Evolutionary conservation across 176 grass and related monocot species (phyloP).

Genomic region (Areca catechu): DNA sequence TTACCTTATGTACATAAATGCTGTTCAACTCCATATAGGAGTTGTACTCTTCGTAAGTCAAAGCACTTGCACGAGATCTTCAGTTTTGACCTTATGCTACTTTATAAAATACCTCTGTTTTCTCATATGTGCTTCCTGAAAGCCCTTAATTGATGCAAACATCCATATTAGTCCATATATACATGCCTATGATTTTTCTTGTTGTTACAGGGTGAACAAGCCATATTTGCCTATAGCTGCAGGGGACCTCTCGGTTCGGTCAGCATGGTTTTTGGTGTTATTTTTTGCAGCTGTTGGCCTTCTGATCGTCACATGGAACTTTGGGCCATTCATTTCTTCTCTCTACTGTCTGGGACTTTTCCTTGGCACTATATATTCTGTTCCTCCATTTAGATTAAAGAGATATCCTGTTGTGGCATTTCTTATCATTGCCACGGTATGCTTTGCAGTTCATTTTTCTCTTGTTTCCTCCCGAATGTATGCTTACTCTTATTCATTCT

Average conservation of each 20-base stretch:
- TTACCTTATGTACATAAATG: background rate
- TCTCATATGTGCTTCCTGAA: too few relatives aligned
- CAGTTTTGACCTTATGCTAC: too few relatives aligned
- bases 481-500: too few relatives aligned
- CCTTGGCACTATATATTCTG: conserved; percentile 96
- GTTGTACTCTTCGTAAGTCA: too few relatives aligned
- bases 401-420: conserved; percentile 84
- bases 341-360: conserved; percentile 93
- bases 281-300: conserved; percentile 57
- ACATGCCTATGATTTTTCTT: too few relatives aligned
- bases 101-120: too few relatives aligned
- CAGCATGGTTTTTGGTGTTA: conserved; percentile 81
- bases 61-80: too few relatives aligned
- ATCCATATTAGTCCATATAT: too few relatives aligned
- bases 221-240: conserved; percentile 97
- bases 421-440: conserved; percentile 96
- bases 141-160: too few relatives aligned
- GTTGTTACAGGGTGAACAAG: conserved; percentile 71
- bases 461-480: background rate
- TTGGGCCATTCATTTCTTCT: conserved; percentile 87
- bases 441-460: background rate
- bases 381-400: conserved; percentile 98
- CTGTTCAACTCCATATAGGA: too few relatives aligned
- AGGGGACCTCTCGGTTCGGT: conserved; percentile 70
- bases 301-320: conserved; percentile 59